Evolutionary conservation across 202 grass and related monocot genomes (phyloP).

Genomic region (Zizania palustris): DNA sequence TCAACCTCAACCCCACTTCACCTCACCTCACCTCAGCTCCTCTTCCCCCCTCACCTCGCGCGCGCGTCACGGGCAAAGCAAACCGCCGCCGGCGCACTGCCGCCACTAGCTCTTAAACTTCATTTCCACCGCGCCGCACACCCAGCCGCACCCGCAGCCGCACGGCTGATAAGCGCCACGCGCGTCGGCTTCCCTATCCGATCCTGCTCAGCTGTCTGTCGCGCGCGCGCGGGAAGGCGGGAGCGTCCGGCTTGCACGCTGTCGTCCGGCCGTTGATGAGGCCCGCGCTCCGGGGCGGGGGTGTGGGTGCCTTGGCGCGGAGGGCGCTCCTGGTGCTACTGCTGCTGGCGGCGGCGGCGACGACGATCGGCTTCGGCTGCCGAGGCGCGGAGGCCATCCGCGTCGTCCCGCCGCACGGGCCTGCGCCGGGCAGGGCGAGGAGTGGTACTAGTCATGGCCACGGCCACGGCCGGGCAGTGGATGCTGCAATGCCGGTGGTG

Average conservation of each 20-base stretch:
- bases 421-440: neutral
- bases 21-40: too few species aligned
- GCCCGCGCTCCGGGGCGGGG: conserved; percentile 8
- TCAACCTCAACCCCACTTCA: neutral
- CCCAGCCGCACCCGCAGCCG: too few species aligned
- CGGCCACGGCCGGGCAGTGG: neutral
- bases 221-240: neutral
- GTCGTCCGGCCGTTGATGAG: conserved; percentile 27
- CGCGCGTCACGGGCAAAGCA: neutral
- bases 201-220: neutral
- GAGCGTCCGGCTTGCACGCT: neutral
- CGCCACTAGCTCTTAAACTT: neutral
- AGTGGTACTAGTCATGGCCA: neutral
- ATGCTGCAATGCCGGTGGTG: conserved; percentile 3
- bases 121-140: neutral
- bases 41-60: neutral
- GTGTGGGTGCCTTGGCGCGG: conserved; percentile 8
- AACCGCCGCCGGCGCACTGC: neutral
- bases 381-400: neutral
- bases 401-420: neutral
- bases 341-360: neutral
- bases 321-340: neutral
- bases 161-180: neutral
- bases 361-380: neutral
- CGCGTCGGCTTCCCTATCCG: too few species aligned